phyloP scores from a whole-genome alignment of 306 rosid species.

The Gleditsia sinensis region DNA sequence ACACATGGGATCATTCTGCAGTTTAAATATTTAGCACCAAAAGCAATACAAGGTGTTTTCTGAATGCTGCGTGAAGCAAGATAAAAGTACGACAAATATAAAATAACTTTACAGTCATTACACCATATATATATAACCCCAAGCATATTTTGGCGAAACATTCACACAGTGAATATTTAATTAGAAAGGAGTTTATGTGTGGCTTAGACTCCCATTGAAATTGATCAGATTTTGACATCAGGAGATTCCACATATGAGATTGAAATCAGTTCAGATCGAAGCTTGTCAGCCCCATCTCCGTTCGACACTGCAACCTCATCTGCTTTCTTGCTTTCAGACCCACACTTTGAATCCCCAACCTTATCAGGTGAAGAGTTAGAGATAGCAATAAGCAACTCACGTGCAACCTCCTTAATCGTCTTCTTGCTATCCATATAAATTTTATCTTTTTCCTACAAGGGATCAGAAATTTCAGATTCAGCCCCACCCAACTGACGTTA shows the following conservation, averaged over 20 bases:
- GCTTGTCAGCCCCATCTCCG: slow-evolving; percentile 32
- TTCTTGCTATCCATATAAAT: slow-evolving; percentile 46
- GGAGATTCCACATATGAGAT: slow-evolving; percentile 40
- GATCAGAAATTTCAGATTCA: background rate
- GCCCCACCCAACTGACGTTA: background rate
- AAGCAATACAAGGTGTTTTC: too few relatives aligned
- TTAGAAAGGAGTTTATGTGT: background rate
- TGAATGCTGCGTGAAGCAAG: background rate
- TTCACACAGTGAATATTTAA: too few relatives aligned
- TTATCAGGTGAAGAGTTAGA: slow-evolving; percentile 41
- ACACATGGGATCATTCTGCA: too few relatives aligned
- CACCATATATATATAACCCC: background rate
- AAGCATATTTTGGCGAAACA: background rate
- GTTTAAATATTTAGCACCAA: slow-evolving; percentile 29
- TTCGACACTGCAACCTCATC: slow-evolving; percentile 24
- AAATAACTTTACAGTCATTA: slow-evolving; percentile 6
- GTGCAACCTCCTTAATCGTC: slow-evolving; percentile 41
- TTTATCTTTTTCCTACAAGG: slow-evolving; percentile 29
- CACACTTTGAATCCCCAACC: slow-evolving; percentile 21
- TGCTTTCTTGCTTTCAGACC: slow-evolving; percentile 29
- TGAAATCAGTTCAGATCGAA: slow-evolving; percentile 46
- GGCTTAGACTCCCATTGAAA: slow-evolving; percentile 11
- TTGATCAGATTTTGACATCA: slow-evolving; percentile 35
- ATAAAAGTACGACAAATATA: background rate
- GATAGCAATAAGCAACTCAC: slow-evolving; percentile 44